phyloP scores from a whole-genome alignment of 75 land plant species.

The Picea sitchensis region DNA sequence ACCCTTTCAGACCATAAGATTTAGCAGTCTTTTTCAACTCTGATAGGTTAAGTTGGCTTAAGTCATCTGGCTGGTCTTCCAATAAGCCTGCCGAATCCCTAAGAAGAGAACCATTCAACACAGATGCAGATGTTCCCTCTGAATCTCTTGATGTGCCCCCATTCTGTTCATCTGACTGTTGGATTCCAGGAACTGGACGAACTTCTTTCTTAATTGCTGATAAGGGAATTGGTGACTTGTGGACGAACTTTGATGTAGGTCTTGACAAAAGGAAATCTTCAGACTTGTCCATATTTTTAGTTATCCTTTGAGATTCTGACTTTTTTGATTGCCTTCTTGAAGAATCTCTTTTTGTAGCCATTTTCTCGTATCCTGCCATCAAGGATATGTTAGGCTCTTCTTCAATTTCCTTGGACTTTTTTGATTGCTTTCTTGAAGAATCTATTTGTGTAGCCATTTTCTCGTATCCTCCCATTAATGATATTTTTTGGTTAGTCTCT shows the following conservation, averaged over 20 bases:
- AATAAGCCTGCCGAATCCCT: not conserved
- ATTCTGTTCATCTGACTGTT: constrained; percentile 1
- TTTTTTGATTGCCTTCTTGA: not conserved
- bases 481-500: not conserved
- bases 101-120: constrained; percentile 16
- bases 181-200: constrained; percentile 11
- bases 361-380: not conserved
- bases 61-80: constrained; percentile 17
- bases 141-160: not conserved
- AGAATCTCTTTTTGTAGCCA: not conserved
- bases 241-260: constrained; percentile 41
- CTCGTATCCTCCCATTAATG: not conserved
- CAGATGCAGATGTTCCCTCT: not conserved
- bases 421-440: not conserved
- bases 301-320: not conserved
- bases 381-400: not conserved
- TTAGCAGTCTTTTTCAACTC: constrained; percentile 77
- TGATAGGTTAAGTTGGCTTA: constrained; percentile 47
- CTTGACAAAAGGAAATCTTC: constrained; percentile 13
- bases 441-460: not conserved
- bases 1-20: constrained; percentile 70
- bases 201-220: constrained; percentile 17
- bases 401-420: not conserved
- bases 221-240: constrained; percentile 43
- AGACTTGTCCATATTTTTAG: not conserved